Evolutionary conservation across 2,329 filamentous ascomycete species (phyloP), one percentile per base, ranked within the genome.

Genomic region (Venturia oleaginea): DNA sequence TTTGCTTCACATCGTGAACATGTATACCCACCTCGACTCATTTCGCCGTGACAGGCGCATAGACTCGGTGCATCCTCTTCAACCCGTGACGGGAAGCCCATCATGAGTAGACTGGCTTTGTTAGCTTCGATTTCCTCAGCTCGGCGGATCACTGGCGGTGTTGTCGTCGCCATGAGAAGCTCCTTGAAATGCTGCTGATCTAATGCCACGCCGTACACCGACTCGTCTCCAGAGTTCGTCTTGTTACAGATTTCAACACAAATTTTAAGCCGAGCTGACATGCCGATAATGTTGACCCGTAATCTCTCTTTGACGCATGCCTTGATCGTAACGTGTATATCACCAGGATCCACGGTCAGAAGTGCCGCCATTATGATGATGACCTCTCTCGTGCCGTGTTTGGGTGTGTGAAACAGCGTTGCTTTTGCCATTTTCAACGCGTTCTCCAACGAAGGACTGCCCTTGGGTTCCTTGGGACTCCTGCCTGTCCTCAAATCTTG

Each of bases 381-480:
- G 8, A 97, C 87, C 76, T 99, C 94, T 68, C 94, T 82, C 1
- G 94, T 99, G 59, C 94, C 93, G 73, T 99, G 94, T 22, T 88
- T 90, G 1, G 94, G 94, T 1, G 93, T 90, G 76, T 97, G 91
- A 71, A 90, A 97, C n/a, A 99, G 80, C 42, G 89, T 88, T 63
- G 92, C 94, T 64, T 94, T 85, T 66, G 91, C 91, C 90, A 99
- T 95, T 76, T 99, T 92, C 61, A 99, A 82, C 4, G 92, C 92
- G 75, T 99, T 99, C 76, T 99, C 94, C 67, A 99, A 75, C 75
- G 77, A 79, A 0, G 80, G 79, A 46, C 78, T 78, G 27, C 80
- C 80, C 66, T 80, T 80, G 0, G 79, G 79, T 65, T 81, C 80
- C 32, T 76, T 78, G 84, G 17, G 89, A 84, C 72, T 92, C 86